Conservation (phyloP, 768 basidiomycete species). For the Tylopilus vinaceipallidus region DNA sequence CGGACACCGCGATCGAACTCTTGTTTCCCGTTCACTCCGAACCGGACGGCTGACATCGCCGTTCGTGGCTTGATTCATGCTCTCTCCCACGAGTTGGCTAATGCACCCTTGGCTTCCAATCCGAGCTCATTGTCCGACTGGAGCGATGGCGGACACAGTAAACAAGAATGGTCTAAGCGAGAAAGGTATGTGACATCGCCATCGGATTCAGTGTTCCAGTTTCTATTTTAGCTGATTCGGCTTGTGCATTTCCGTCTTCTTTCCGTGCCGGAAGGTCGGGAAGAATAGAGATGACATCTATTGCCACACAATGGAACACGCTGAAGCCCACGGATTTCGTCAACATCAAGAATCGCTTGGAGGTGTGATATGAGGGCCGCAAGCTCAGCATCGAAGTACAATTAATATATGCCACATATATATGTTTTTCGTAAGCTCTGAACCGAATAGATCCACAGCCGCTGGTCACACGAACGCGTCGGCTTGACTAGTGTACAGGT, state of each 20-base stretch:
- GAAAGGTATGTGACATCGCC: constrained; percentile 40
- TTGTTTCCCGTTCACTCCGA: constrained; percentile 64
- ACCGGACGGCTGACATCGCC: constrained; percentile 52
- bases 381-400: constrained; percentile 8
- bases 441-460: constrained; percentile 3
- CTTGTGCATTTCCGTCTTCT: not conserved
- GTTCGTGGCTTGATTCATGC: constrained; percentile 53
- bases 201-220: constrained; percentile 20
- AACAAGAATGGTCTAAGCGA: constrained; percentile 58
- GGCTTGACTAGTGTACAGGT: constrained; percentile 4
- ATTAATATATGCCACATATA: constrained; percentile 23
- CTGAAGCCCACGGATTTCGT: constrained; percentile 53
- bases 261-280: constrained; percentile 43
- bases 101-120: constrained; percentile 31
- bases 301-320: constrained; percentile 48
- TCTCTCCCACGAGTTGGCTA: constrained; percentile 41
- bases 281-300: constrained; percentile 50
- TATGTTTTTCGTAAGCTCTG: constrained; percentile 11
- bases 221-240: constrained; percentile 10
- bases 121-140: constrained; percentile 46
- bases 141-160: constrained; percentile 49
- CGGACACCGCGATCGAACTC: constrained; percentile 45
- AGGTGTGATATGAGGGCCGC: constrained; percentile 39
- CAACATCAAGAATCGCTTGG: constrained; percentile 50
- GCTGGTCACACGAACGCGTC: not conserved